A percentile compares a stretch with the other conserved stretches of the same genome.
Evolutionary conservation across 805 yeast species (phyloP).

Genomic region (Lachancea cidri): DNA sequence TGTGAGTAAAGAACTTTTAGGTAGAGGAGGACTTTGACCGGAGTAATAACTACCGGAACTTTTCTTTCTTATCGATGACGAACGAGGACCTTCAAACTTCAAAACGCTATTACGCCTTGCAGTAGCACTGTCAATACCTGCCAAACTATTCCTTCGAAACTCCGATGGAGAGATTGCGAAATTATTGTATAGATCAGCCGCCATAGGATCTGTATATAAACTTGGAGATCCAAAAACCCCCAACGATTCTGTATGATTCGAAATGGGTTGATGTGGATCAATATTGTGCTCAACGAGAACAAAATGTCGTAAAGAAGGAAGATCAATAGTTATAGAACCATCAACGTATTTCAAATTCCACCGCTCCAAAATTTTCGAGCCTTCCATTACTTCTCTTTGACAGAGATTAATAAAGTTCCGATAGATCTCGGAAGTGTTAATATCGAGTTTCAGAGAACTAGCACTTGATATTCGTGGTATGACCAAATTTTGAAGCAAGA

Average conservation of each 20-base stretch:
- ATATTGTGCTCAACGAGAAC: not conserved
- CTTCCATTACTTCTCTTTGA: too few species aligned
- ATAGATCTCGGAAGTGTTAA: not conserved
- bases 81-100: not conserved
- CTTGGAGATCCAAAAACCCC: not conserved
- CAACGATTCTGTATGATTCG: not conserved
- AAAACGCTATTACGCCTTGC: slow-evolving; percentile 21
- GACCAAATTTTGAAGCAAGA: slow-evolving; percentile 15
- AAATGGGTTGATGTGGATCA: not conserved
- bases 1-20: not conserved
- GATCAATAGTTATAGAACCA: too few species aligned
- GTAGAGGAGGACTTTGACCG: not conserved
- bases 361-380: too few species aligned
- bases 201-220: not conserved
- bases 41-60: not conserved
- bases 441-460: not conserved
- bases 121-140: slow-evolving; percentile 17
- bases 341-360: too few species aligned
- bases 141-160: slow-evolving; percentile 21
- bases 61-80: not conserved
- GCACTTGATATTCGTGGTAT: slow-evolving; percentile 9
- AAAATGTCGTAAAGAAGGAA: too few species aligned
- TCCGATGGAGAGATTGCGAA: slow-evolving; percentile 22
- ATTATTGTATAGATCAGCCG: not conserved
- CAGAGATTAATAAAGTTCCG: not conserved